Base-by-base conservation (phyloP, 192 early-diverging fungal species). In the Linnemannia schmuckeri region DNA sequence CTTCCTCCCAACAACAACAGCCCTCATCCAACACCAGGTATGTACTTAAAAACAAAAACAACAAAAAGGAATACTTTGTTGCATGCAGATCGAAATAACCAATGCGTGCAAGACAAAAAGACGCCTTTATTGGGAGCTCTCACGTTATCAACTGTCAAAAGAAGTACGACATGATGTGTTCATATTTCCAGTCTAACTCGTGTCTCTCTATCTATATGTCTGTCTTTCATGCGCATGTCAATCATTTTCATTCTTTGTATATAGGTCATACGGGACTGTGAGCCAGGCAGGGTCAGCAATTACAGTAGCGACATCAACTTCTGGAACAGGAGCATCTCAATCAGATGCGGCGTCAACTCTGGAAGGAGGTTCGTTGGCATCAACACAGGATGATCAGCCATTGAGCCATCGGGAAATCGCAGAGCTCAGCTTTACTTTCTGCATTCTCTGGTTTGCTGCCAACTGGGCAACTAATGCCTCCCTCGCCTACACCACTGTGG, bases 381-480 rank as follows among this genome's bases (percentile, higher is more conserved):
- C 42, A 18, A 37, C 9, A 54, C 70, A n/a, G 10, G 38, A 79
- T 52, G 35, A 75, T 2, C 44, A n/a, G 6, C 70, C 72, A 49
- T 37, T 61, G 35, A 35, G 0, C 40, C 37, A 74, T 70, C 42
- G 81, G 27, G 90, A 94, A 88, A 93, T 90, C 20, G 92, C 92
- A 0, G 78, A 90, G 76, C 89, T 95, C 63, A 92, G 94, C 0
- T 78, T 93, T 35, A 80, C 80, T 0, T 96, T 96, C 81, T 95
- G 95, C 81, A 79, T 94, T 13, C 83, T 95, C 72, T 96, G 95
- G 95, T 96, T 96, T 90, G 89, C 91, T 37, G 95, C 95, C 70
- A 95, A 95, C 79, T 91, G 92, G 83, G 85, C 91, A 8, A 93
- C 90, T 42, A 96, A 95, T 77, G 90, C 93, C 9, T 93, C 94